A percentile compares a stretch with the other conserved stretches of the same genome.
phyloP scores from a whole-genome alignment of 495 filamentous ascomycete species.

The Pseudevernia furfuracea region DNA sequence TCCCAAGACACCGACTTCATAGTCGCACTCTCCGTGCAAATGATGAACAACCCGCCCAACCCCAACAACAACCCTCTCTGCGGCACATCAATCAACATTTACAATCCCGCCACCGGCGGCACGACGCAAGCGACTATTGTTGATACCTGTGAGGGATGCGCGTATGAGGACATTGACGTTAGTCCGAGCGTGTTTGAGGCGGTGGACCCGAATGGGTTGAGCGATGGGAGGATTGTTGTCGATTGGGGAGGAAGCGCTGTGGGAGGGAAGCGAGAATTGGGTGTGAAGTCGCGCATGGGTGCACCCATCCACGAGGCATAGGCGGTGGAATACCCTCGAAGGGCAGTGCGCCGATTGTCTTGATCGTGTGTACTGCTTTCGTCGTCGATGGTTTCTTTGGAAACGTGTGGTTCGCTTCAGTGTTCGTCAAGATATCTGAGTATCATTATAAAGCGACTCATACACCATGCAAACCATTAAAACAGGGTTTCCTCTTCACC shows the following conservation, averaged over 20 bases:
- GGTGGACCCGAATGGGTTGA: constrained; percentile 19
- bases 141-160: constrained; percentile 30
- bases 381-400: too few relatives aligned
- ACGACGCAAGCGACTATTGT: constrained; percentile 26
- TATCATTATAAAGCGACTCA: background rate
- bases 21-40: constrained; percentile 32
- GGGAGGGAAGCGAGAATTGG: constrained; percentile 4
- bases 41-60: constrained; percentile 29
- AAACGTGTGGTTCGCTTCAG: too few relatives aligned
- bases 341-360: too few relatives aligned
- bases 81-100: constrained; percentile 31
- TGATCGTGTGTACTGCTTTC: too few relatives aligned
- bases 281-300: background rate
- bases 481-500: background rate
- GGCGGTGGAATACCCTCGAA: too few relatives aligned
- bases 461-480: background rate
- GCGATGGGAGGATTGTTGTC: constrained; percentile 14
- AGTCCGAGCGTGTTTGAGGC: constrained; percentile 19
- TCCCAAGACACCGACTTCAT: constrained; percentile 25
- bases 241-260: constrained; percentile 17
- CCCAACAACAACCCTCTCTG: constrained; percentile 39
- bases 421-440: too few relatives aligned
- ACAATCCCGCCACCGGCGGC: constrained; percentile 15
- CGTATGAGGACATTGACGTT: constrained; percentile 25
- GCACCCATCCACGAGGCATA: too few relatives aligned